Conservation (phyloP, 208 protist genomes). For the Lotmaria passim region DNA sequence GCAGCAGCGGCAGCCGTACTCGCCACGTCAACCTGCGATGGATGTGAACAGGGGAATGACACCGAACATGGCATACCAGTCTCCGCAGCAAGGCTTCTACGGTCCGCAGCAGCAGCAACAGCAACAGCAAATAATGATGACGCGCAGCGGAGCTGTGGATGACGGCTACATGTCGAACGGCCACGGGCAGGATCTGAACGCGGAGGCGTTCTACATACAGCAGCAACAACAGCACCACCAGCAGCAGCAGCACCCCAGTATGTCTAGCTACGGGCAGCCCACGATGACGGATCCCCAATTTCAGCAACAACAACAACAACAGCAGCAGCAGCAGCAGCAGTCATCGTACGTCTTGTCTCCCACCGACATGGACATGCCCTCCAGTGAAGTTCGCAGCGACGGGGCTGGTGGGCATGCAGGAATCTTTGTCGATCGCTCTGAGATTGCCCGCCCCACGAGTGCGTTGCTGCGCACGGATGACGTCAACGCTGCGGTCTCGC, state of each 20-base stretch:
- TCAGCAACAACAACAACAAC: slow-evolving; percentile 9
- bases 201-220: neutral
- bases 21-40: neutral
- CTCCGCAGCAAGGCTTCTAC: too few species aligned
- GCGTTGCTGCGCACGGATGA: neutral
- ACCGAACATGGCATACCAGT: neutral
- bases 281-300: neutral
- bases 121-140: slow-evolving; percentile 4
- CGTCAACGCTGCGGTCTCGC: neutral
- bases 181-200: neutral
- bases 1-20: slow-evolving; percentile 21
- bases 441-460: neutral
- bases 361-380: neutral
- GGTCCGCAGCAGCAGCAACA: slow-evolving; percentile 19
- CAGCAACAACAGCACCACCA: neutral
- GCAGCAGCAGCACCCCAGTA: neutral
- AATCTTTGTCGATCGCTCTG: neutral
- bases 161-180: neutral
- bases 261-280: slow-evolving; percentile 1
- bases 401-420: too few species aligned
- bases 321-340: slow-evolving; percentile 8
- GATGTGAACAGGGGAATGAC: neutral
- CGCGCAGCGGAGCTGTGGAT: neutral
- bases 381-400: too few species aligned
- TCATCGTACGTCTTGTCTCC: neutral